Evolutionary conservation across 2,329 filamentous ascomycete genomes (phyloP).

Genomic region (Colletotrichum eremochloae): DNA sequence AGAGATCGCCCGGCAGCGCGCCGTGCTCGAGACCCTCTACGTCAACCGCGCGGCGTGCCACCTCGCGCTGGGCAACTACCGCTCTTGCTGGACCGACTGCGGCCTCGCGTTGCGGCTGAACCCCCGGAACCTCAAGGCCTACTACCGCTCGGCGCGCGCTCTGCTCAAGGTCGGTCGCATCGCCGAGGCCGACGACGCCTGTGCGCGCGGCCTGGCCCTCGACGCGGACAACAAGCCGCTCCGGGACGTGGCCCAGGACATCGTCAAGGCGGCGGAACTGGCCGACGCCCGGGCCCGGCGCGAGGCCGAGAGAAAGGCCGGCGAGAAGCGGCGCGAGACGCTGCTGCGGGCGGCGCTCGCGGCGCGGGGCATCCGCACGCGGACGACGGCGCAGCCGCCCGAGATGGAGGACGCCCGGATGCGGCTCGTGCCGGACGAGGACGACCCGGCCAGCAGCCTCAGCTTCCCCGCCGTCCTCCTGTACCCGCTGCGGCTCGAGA

Average conservation of each 20-base stretch:
- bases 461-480: constrained; percentile 85
- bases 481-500: constrained; percentile 86
- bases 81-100: constrained; percentile 88
- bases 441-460: constrained; percentile 79
- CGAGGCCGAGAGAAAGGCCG: constrained; percentile 69
- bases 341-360: constrained; percentile 76
- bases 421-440: constrained; percentile 76
- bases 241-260: constrained; percentile 70
- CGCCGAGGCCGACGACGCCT: constrained; percentile 84
- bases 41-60: constrained; percentile 93
- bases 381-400: constrained; percentile 78
- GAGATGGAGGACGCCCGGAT: constrained; percentile 89
- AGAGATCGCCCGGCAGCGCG: constrained; percentile 70
- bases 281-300: constrained; percentile 68
- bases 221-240: constrained; percentile 79
- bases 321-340: constrained; percentile 66
- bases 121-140: constrained; percentile 86
- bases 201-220: constrained; percentile 78
- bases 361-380: constrained; percentile 77
- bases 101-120: constrained; percentile 84
- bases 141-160: constrained; percentile 85
- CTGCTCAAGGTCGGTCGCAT: constrained; percentile 84
- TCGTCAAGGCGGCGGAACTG: constrained; percentile 68
- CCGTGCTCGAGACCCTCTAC: constrained; percentile 81
- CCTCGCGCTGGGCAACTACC: constrained; percentile 89